Evolutionary conservation across 768 basidiomycete genomes (phyloP), one percentile per base, ranked within the genome.

Genomic region (Lactifluus volemus): DNA sequence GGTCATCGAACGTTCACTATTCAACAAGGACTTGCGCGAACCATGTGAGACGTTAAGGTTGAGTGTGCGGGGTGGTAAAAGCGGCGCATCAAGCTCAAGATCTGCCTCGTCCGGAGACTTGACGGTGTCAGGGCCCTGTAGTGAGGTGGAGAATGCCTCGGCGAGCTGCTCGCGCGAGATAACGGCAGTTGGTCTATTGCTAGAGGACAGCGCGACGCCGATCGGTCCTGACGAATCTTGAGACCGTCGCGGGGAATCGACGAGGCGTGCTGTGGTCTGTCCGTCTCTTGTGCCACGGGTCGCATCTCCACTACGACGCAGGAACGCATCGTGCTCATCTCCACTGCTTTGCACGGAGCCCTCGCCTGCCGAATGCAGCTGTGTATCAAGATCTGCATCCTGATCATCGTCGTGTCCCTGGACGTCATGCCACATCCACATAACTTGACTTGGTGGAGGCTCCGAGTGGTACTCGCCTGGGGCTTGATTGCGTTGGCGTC

Each of bases 341-440:
- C 87, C 87, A 53, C 84, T 88, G 34, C 79, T 78, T 10, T 85
- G 77, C 1, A 87, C 85, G 29, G 83, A 83, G 38, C 85, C 85
- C 70, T 87, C 83, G n/a, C 84, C 86, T 11, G 77, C 70, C 1
- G 59, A 53, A 14, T 60, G 75, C n/a, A 63, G 7, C 9, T 63
- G 51, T 3, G 75, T 68, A 34, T 50, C 63, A 1, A 55, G 15
- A 50, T 60, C 63, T n/a, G 49, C 53, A 25, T 61, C 60, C 25
- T 42, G 56, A 19, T 55, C 59, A 19, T 64, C 55, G 1, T 55
- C 58, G 4, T 39, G 15, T 48, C 38, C n/a, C 10, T 30, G 49
- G 7, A 65, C 60, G 21, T 65, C 56, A 7, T 65, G 57, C 64
- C 65, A 66, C 63, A 64, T 64, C 65, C 65, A 66, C 49, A 66